Evolutionary conservation across 2,329 filamentous ascomycete genomes (phyloP).

Genomic region (Colletotrichum kahawae): DNA sequence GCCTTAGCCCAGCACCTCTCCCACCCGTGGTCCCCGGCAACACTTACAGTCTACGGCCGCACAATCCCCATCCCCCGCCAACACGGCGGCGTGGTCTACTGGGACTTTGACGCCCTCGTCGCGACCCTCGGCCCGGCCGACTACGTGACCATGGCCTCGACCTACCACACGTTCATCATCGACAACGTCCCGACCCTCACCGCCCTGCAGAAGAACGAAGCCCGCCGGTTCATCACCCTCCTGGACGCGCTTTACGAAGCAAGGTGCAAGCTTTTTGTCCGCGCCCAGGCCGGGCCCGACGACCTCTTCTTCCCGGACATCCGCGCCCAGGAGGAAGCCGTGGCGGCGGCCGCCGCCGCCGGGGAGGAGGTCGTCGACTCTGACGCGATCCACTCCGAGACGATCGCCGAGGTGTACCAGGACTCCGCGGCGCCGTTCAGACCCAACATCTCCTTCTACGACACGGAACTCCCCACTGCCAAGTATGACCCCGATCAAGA

Average conservation of each 20-base stretch:
- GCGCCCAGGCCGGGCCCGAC: slow-evolving; percentile 72
- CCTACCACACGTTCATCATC: slow-evolving; percentile 79
- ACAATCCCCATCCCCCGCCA: slow-evolving; percentile 63
- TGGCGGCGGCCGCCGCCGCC: neutral
- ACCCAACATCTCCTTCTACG: slow-evolving; percentile 76
- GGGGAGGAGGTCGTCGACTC: slow-evolving; percentile 25
- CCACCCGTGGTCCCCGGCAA: slow-evolving; percentile 46
- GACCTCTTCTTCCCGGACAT: slow-evolving; percentile 77
- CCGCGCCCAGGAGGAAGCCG: slow-evolving; percentile 6
- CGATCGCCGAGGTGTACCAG: slow-evolving; percentile 73
- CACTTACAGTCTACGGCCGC: slow-evolving; percentile 66
- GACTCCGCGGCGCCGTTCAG: slow-evolving; percentile 79
- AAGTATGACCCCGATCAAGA: slow-evolving; percentile 63
- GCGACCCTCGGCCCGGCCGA: slow-evolving; percentile 77
- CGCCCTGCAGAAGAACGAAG: slow-evolving; percentile 77
- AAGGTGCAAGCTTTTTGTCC: slow-evolving; percentile 76
- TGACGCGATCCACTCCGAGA: slow-evolving; percentile 49
- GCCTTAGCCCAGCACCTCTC: neutral
- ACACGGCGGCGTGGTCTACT: slow-evolving; percentile 62
- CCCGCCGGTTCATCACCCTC: slow-evolving; percentile 78
- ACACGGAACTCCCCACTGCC: slow-evolving; percentile 47
- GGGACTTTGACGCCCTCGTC: slow-evolving; percentile 74
- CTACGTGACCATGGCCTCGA: slow-evolving; percentile 81
- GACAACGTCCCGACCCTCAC: slow-evolving; percentile 72
- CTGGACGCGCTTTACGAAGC: slow-evolving; percentile 83